Evolutionary conservation across 176 grass and related monocot species (phyloP).

Genomic region (Bonia amplexicaulis): DNA sequence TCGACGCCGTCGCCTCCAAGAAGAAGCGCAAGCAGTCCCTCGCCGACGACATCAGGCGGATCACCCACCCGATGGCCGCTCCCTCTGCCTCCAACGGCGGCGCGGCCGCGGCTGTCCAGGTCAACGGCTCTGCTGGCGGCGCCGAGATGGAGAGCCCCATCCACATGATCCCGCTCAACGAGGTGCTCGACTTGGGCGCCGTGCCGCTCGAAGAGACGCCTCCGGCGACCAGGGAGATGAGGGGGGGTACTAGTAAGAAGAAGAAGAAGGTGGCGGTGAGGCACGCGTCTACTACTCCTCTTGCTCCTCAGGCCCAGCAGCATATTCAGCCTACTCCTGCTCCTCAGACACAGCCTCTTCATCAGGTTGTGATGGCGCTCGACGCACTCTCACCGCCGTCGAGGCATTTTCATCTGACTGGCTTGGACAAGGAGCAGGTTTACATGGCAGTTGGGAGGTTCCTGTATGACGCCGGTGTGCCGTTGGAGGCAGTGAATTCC

Average conservation of each 20-base stretch:
- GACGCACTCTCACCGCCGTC: neutral
- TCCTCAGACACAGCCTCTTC: slow-evolving; percentile 18
- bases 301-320: neutral
- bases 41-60: slow-evolving; percentile 31
- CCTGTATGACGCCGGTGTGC: slow-evolving; percentile 61
- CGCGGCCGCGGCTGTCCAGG: neutral
- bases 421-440: slow-evolving; percentile 55
- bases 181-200: slow-evolving; percentile 40
- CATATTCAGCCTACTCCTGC: neutral
- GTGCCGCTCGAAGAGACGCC: slow-evolving; percentile 27
- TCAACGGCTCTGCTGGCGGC: neutral
- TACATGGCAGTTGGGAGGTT: slow-evolving; percentile 66
- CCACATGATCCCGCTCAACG: slow-evolving; percentile 46
- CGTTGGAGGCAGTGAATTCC: slow-evolving; percentile 72
- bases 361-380: slow-evolving; percentile 13
- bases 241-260: slow-evolving; percentile 26
- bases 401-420: neutral
- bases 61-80: neutral
- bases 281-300: slow-evolving; percentile 2
- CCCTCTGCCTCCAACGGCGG: slow-evolving; percentile 5
- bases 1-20: slow-evolving; percentile 57
- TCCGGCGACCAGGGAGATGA: neutral
- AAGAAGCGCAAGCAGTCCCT: slow-evolving; percentile 61
- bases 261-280: slow-evolving; percentile 36
- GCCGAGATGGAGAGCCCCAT: slow-evolving; percentile 29